Conservation (phyloP, 2,329 filamentous ascomycete genomes). For the Huntiella omanensis region DNA sequence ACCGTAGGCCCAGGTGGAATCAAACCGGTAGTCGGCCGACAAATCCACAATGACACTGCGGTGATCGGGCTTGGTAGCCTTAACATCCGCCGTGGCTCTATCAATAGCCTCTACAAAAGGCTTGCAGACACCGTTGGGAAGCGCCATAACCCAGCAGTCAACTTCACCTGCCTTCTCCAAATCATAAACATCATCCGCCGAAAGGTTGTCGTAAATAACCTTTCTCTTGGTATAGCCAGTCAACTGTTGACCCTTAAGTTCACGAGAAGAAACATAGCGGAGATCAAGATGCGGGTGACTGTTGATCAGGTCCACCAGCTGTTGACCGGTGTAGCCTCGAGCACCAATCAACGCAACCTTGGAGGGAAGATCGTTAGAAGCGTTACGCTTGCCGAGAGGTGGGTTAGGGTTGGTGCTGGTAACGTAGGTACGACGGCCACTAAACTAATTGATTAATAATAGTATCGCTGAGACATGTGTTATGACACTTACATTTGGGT, state of each 20-base stretch:
- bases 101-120: conserved; percentile 74
- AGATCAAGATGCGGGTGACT: conserved; percentile 79
- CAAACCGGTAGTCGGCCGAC: conserved; percentile 92
- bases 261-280: conserved; percentile 78
- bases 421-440: conserved; percentile 18
- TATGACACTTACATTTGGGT: conserved; percentile 8
- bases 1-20: conserved; percentile 70
- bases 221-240: conserved; percentile 81
- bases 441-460: not conserved
- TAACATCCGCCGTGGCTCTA: conserved; percentile 15
- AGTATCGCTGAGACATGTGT: not conserved
- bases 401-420: conserved; percentile 72
- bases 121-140: conserved; percentile 88
- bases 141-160: conserved; percentile 94
- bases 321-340: conserved; percentile 85
- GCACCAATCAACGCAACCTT: conserved; percentile 78
- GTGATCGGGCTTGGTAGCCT: conserved; percentile 18
- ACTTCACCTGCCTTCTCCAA: conserved; percentile 73
- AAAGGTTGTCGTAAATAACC: conserved; percentile 81
- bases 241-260: conserved; percentile 71
- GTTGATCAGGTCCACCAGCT: conserved; percentile 73
- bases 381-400: conserved; percentile 73
- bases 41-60: conserved; percentile 75
- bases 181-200: conserved; percentile 64
- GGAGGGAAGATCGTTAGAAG: conserved; percentile 58